Percentiles rank a stretch among this genome's conserved stretches.
Conservation (phyloP, 1,284 basidiomycete genomes). For the Ceratobasidium sp. region DNA sequence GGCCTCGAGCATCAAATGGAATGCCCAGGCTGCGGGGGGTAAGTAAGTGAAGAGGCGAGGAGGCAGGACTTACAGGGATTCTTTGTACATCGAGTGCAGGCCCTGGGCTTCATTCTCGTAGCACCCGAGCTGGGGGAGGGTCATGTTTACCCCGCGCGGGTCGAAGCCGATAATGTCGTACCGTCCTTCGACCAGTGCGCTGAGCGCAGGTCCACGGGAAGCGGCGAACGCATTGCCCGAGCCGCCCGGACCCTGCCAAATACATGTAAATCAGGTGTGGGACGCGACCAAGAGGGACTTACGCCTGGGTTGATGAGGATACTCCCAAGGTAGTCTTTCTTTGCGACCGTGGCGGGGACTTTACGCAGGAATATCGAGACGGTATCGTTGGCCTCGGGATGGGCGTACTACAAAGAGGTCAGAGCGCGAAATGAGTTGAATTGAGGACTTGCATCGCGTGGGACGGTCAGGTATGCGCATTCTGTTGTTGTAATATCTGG, state of each 20-base stretch:
- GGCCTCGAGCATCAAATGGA: slow-evolving; percentile 20
- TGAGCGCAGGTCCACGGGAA: slow-evolving; percentile 9
- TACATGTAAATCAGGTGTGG: not conserved
- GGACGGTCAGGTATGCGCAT: slow-evolving; percentile 42
- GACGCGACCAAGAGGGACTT: not conserved
- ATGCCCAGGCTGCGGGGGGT: slow-evolving; percentile 2
- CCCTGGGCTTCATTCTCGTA: slow-evolving; percentile 13
- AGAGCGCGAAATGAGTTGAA: not conserved
- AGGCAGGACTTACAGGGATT: not conserved
- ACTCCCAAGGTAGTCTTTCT: slow-evolving; percentile 25
- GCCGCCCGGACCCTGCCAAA: slow-evolving; percentile 41
- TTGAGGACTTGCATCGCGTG: slow-evolving; percentile 30
- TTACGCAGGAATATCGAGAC: slow-evolving; percentile 26
- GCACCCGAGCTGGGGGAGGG: not conserved
- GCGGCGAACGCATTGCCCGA: slow-evolving; percentile 37
- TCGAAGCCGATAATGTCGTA: slow-evolving; percentile 31
- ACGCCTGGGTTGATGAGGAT: slow-evolving; percentile 29
- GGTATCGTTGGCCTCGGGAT: slow-evolving; percentile 19
- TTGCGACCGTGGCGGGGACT: slow-evolving; percentile 18
- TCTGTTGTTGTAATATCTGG: slow-evolving; percentile 38
- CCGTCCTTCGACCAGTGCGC: slow-evolving; percentile 33
- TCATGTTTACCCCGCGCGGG: slow-evolving; percentile 28
- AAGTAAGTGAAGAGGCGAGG: not conserved
- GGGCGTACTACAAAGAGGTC: slow-evolving; percentile 2
- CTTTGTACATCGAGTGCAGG: slow-evolving; percentile 4